Base-by-base conservation (phyloP, 1,139 yeast species). In the Wickerhamomyces sp. region DNA sequence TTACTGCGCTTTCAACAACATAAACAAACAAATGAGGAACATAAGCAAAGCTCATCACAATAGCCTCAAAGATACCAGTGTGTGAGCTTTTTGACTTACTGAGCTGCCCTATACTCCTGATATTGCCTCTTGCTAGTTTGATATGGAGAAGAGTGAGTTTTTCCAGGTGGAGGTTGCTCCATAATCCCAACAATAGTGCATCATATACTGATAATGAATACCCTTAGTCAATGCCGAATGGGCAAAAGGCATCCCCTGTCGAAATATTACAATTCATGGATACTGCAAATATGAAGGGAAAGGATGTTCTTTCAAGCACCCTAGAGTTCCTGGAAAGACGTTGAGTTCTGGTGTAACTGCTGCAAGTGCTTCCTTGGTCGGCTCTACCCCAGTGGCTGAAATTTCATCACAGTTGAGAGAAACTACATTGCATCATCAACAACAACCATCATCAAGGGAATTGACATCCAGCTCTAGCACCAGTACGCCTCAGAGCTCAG, bases 221-320 rank as follows among this genome's bases (percentile, higher is more conserved):
- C 47, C 31, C 10, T 11, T 11, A 38, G 40, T 38, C 18, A 38
- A 38, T 30, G 26, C 33, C 7, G 79, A 74, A 27, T 74, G 79
- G 72, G 91, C 94, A 8, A 82, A 78, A 64, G 88, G 84, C 55
- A 84, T 89, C 36, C 90, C 86, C 48, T 89, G 97, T 67, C 77
- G 93, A 63, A 89, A 89, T 61, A 82, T 89, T 47, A 78, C 84
- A 44, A 87, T 88, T 41, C 90, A 88, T 67, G 97, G 96, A 10
- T 88, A 78, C 59, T 90, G 97, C 71, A 88, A 88, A 64, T 89
- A 78, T 67, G 93, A 87, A 56, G 86, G 86, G 56, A 89, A 88
- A 60, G 96, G 96, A 18, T 89, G 96, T 63, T 86, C 85, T 3
- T 89, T 88, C 62, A 81, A 79, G 45, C 96, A 89, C 59, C 79